Evolutionary conservation across 2,329 filamentous ascomycete genomes (phyloP).

Genomic region (Colletotrichum lindemuthianum): DNA sequence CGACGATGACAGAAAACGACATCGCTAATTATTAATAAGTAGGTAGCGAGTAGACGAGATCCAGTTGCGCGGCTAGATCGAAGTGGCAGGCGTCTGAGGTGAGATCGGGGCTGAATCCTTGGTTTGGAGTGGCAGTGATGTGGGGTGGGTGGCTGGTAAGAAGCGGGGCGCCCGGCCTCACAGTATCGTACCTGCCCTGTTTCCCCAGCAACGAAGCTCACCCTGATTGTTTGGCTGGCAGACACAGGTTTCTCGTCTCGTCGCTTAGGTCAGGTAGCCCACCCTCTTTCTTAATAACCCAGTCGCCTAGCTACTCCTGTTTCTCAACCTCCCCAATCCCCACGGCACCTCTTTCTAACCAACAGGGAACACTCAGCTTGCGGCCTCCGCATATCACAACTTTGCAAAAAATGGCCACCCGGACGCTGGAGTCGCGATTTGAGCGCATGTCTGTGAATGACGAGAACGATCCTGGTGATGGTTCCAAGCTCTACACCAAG

Average conservation of each 20-base stretch:
- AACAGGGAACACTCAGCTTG: constrained; percentile 32
- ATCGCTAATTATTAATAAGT: no score
- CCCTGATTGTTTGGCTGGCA: constrained; percentile 33
- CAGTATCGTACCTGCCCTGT: constrained; percentile 29
- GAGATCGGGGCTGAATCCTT: not conserved
- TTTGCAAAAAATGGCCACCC: constrained; percentile 70
- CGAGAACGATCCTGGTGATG: constrained; percentile 76
- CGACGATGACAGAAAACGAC: no score
- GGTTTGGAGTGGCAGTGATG: constrained; percentile 12
- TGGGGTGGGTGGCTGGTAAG: constrained; percentile 19
- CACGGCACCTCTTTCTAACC: constrained; percentile 28
- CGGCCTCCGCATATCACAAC: constrained; percentile 17
- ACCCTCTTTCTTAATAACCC: constrained; percentile 32
- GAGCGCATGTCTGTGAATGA: constrained; percentile 91
- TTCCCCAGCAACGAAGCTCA: constrained; percentile 27
- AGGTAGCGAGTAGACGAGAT: no score
- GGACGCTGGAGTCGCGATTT: constrained; percentile 85
- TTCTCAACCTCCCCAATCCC: constrained; percentile 11
- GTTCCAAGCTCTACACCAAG: constrained; percentile 71
- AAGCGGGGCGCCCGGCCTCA: constrained; percentile 16
- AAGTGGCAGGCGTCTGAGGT: no score
- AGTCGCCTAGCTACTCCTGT: constrained; percentile 4
- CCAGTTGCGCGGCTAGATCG: no score
- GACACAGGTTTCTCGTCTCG: constrained; percentile 19
- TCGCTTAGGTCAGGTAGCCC: not conserved